A percentile compares a stretch with the other conserved stretches of the same genome.
Conservation (phyloP, 2,329 filamentous ascomycete species). For the Aspergillus floridensis region DNA sequence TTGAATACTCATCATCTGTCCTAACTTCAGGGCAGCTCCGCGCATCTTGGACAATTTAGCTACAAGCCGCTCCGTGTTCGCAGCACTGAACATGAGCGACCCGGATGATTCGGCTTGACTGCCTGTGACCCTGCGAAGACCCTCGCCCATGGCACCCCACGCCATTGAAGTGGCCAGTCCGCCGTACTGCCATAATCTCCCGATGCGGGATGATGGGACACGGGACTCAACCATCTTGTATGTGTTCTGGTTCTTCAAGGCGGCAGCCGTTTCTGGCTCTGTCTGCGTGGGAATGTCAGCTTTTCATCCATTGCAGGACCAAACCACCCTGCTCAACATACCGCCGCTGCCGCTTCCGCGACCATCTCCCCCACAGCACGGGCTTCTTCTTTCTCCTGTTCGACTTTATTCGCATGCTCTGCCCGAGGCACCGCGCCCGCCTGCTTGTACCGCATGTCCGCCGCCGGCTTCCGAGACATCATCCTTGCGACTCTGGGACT, state of each 20-base stretch:
- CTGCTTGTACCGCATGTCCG: slow-evolving; percentile 8
- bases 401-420: slow-evolving; percentile 8
- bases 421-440: not conserved
- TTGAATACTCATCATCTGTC: slow-evolving; percentile 98
- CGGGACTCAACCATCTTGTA: slow-evolving; percentile 83
- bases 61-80: slow-evolving; percentile 90
- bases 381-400: slow-evolving; percentile 28
- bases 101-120: slow-evolving; percentile 58
- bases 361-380: slow-evolving; percentile 15
- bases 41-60: slow-evolving; percentile 93
- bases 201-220: slow-evolving; percentile 82
- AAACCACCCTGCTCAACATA: slow-evolving; percentile 7
- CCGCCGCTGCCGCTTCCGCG: slow-evolving; percentile 4
- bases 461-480: slow-evolving; percentile 47
- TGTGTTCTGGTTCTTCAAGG: slow-evolving; percentile 31
- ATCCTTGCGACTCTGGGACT: slow-evolving; percentile 58
- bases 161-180: slow-evolving; percentile 94
- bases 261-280: slow-evolving; percentile 18
- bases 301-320: not conserved
- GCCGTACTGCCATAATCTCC: slow-evolving; percentile 90
- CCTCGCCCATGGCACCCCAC: slow-evolving; percentile 83
- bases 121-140: slow-evolving; percentile 75
- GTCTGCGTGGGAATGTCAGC: slow-evolving; percentile 15
- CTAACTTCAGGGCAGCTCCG: slow-evolving; percentile 92
- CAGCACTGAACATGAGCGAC: slow-evolving; percentile 81